A percentile compares a stretch with the other conserved stretches of the same genome.
phyloP scores from a whole-genome alignment of 768 basidiomycete genomes.

The Rhizopogon sp. region DNA sequence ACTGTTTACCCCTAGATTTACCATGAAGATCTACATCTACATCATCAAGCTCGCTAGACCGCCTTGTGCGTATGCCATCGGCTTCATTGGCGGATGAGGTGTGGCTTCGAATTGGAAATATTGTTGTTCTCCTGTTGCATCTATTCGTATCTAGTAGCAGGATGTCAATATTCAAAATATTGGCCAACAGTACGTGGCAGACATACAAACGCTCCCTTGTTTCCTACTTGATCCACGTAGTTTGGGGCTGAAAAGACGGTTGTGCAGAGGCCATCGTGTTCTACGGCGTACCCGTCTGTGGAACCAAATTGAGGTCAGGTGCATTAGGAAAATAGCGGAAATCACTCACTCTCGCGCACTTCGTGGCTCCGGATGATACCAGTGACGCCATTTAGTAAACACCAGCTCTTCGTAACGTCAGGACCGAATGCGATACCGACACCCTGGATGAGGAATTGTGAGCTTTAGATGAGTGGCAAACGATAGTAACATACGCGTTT shows the following conservation, averaged over 20 bases:
- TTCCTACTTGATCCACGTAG: slow-evolving; percentile 87
- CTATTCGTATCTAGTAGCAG: slow-evolving; percentile 71
- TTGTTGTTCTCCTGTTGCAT: slow-evolving; percentile 64
- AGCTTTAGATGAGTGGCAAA: slow-evolving; percentile 1
- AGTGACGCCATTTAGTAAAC: slow-evolving; percentile 77
- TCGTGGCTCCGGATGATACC: slow-evolving; percentile 95
- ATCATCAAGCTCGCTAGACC: slow-evolving; percentile 68
- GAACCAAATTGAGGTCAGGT: slow-evolving; percentile 2
- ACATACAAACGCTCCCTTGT: slow-evolving; percentile 88
- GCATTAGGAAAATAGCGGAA: not conserved
- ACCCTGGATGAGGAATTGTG: slow-evolving; percentile 46
- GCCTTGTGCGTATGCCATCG: slow-evolving; percentile 83
- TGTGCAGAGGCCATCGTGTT: slow-evolving; percentile 91
- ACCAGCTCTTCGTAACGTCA: slow-evolving; percentile 89
- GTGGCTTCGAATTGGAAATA: slow-evolving; percentile 84
- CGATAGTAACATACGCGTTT: slow-evolving; percentile 67
- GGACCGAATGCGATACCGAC: slow-evolving; percentile 96
- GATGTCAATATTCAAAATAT: slow-evolving; percentile 3
- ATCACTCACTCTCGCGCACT: slow-evolving; percentile 75
- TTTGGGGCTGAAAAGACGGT: slow-evolving; percentile 97
- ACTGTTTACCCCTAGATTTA: not conserved
- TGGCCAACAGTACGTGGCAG: not conserved
- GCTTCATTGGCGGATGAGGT: slow-evolving; percentile 85
- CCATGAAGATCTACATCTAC: slow-evolving; percentile 39
- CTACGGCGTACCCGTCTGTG: slow-evolving; percentile 87